Percentiles rank a stretch among this genome's conserved stretches.
These are phyloP conservation scores for bread wheat (Triticum aestivum) DNA, from an alignment of 176 grass and related monocot species.

Conservation along the genomic window IWGSC_CS_RefSeq_v2.1 NC_057797.1:597049238-597049737, in stretches of 20 bases:
- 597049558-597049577: constrained; percentile 63
- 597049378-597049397: background rate
- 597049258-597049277: background rate
- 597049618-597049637: background rate
- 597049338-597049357: constrained; percentile 1
- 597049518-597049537: constrained; percentile 85
- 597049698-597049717: background rate
- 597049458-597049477: constrained; percentile 62
- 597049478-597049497: constrained; percentile 72
- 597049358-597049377: constrained; percentile 3
- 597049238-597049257: background rate
- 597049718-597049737: background rate
- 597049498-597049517: constrained; percentile 77
- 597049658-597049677: constrained; percentile 1
- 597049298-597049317: background rate
- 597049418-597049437: constrained; percentile 33
- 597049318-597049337: background rate
- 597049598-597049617: background rate
- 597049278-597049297: background rate
- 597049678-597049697: background rate
- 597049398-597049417: background rate
- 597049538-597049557: constrained; percentile 73
- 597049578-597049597: constrained; percentile 52
- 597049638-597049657: background rate
- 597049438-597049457: constrained; percentile 75